Percentiles rank a stretch among this genome's conserved stretches.
Evolutionary conservation across 768 basidiomycete species (phyloP).

Genomic region (Kwoniella sp.): DNA sequence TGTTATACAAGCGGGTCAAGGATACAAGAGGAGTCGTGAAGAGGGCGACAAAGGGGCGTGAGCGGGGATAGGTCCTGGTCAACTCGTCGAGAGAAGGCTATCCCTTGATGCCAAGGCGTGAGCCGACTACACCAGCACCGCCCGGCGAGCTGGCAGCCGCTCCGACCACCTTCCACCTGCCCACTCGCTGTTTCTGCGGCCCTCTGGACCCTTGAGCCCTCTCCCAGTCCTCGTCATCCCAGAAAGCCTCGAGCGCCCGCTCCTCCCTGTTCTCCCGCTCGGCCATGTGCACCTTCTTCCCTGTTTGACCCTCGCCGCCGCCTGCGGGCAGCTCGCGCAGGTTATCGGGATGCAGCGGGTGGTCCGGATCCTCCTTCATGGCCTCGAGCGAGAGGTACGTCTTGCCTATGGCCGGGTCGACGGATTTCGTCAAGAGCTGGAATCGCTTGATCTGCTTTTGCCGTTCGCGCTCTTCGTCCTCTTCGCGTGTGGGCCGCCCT

Average conservation of each 20-base stretch:
- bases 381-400: slow-evolving; percentile 29
- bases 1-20: too few species aligned
- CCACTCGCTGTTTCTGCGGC: slow-evolving; percentile 1
- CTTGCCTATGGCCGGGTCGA: slow-evolving; percentile 32
- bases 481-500: too few species aligned
- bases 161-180: slow-evolving; percentile 28
- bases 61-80: too few species aligned
- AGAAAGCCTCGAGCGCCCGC: slow-evolving; percentile 32
- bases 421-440: slow-evolving; percentile 45
- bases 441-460: slow-evolving; percentile 39
- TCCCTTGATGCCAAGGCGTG: too few species aligned
- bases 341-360: too few species aligned
- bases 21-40: too few species aligned
- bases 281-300: slow-evolving; percentile 6
- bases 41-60: too few species aligned
- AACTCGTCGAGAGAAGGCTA: too few species aligned
- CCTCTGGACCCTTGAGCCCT: not conserved
- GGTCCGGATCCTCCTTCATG: slow-evolving; percentile 11
- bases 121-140: too few species aligned
- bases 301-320: not conserved
- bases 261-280: slow-evolving; percentile 16
- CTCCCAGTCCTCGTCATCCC: slow-evolving; percentile 43
- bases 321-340: too few species aligned
- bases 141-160: slow-evolving; percentile 14
- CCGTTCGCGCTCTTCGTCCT: slow-evolving; percentile 23